phyloP scores from a whole-genome alignment of 2,329 filamentous ascomycete genomes.

The Pestalotiopsis sp. region DNA sequence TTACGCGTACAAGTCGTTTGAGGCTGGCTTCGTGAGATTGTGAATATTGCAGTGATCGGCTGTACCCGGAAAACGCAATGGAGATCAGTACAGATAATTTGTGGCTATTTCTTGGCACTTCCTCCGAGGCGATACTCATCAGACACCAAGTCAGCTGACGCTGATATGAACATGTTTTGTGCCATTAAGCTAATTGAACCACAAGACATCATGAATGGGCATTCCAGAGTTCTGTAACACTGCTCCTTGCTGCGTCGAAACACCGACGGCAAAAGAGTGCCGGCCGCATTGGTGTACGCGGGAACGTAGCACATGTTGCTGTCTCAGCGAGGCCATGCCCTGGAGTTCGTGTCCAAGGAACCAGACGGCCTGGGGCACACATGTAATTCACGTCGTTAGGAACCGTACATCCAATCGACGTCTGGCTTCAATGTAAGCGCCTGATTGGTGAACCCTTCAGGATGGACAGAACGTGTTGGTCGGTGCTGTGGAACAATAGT shows the following conservation, averaged over 20 bases:
- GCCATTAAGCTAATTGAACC: neutral
- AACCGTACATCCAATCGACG: neutral
- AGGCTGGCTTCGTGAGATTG: neutral
- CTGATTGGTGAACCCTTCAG: neutral
- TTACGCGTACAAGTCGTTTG: neutral
- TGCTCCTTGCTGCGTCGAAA: neutral
- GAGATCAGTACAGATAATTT: too few species aligned
- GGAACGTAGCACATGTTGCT: neutral
- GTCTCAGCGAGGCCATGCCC: neutral
- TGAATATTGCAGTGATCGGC: too few species aligned
- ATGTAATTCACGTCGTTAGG: neutral
- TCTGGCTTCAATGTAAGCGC: neutral
- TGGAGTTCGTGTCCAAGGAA: neutral
- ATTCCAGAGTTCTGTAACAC: neutral
- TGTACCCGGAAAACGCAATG: too few species aligned
- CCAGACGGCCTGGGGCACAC: neutral
- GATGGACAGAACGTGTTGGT: neutral
- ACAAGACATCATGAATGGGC: neutral
- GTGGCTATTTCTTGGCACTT: too few species aligned
- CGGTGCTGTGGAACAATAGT: neutral
- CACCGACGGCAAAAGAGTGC: neutral
- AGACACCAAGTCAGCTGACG: too few species aligned
- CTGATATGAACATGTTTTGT: neutral
- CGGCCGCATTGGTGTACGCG: neutral
- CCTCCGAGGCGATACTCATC: too few species aligned